Evolutionary conservation across 2,329 filamentous ascomycete genomes (phyloP).

Genomic region (Blastomyces emzantsi): DNA sequence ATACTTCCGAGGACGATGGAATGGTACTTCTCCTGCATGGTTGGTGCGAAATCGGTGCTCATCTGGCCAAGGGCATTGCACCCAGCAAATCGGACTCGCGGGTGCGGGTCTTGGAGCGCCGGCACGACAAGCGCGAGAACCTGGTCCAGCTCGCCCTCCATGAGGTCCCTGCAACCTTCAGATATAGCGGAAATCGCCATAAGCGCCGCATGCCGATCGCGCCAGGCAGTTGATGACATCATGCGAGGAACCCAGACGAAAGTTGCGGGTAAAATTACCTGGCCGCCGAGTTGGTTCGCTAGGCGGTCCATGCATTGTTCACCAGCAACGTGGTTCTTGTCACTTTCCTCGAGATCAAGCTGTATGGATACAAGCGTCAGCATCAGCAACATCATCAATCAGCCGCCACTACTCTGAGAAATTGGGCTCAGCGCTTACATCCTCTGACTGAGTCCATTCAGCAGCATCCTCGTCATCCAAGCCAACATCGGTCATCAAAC

Average conservation of each 20-base stretch:
- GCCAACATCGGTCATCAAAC: constrained; percentile 95
- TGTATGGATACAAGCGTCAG: constrained; percentile 29
- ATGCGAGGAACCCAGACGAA: constrained; percentile 96
- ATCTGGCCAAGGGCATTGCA: constrained; percentile 99
- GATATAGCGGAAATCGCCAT: constrained; percentile 99
- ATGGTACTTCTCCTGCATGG: constrained; percentile 96
- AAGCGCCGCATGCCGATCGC: constrained; percentile 87
- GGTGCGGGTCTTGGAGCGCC: constrained; percentile 78
- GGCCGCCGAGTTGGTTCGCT: constrained; percentile 93
- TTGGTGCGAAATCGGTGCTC: constrained; percentile 97
- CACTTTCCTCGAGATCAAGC: constrained; percentile 92
- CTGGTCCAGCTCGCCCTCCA: constrained; percentile 89
- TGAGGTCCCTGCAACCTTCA: constrained; percentile 89
- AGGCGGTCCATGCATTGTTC: constrained; percentile 98
- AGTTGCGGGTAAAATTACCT: constrained; percentile 81
- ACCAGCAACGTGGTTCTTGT: constrained; percentile 92
- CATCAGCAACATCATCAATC: neutral
- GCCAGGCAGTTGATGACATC: constrained; percentile 93
- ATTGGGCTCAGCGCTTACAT: constrained; percentile 48
- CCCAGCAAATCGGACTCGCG: constrained; percentile 91
- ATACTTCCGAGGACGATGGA: constrained; percentile 79
- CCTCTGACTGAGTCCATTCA: constrained; percentile 89
- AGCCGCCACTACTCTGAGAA: neutral
- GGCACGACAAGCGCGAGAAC: constrained; percentile 93
- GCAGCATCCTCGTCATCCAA: constrained; percentile 87